phyloP scores from a whole-genome alignment of 164 flowering plant genomes.

The Berberis vulgaris region DNA sequence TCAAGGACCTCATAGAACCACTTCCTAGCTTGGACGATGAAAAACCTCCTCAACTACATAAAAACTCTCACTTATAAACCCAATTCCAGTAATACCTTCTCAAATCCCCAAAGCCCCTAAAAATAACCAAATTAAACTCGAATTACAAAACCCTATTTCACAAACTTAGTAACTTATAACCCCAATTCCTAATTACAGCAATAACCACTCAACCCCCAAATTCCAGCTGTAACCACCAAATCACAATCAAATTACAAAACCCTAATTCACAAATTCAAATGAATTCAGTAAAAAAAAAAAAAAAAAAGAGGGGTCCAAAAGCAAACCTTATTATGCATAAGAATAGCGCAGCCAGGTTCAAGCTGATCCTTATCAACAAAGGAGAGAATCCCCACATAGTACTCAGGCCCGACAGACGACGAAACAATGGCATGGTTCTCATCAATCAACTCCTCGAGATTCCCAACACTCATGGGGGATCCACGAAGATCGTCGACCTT shows the following conservation, averaged over 20 bases:
- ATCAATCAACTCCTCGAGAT: constrained; percentile 31
- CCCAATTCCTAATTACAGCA: too few relatives aligned
- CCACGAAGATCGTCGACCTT: constrained; percentile 34
- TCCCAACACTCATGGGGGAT: constrained; percentile 32
- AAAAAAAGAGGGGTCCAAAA: background rate
- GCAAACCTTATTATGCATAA: constrained; percentile 34
- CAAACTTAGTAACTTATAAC: too few relatives aligned
- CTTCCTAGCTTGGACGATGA: too few relatives aligned
- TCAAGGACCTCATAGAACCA: too few relatives aligned
- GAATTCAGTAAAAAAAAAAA: background rate
- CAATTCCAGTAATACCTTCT: too few relatives aligned
- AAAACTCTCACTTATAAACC: too few relatives aligned
- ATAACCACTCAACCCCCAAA: too few relatives aligned
- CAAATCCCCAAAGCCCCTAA: too few relatives aligned
- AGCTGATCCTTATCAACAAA: constrained; percentile 30
- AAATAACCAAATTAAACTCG: too few relatives aligned
- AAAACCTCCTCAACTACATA: too few relatives aligned
- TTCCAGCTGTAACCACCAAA: background rate
- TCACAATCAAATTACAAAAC: background rate
- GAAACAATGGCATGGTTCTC: constrained; percentile 38
- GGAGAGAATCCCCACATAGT: constrained; percentile 27
- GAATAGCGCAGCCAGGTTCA: constrained; percentile 34
- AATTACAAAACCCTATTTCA: too few relatives aligned
- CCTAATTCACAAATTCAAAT: constrained; percentile 2
- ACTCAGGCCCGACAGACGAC: constrained; percentile 34